Base-by-base conservation (phyloP, 2,329 filamentous ascomycete genomes). In the Ceratocystis cubensis region DNA sequence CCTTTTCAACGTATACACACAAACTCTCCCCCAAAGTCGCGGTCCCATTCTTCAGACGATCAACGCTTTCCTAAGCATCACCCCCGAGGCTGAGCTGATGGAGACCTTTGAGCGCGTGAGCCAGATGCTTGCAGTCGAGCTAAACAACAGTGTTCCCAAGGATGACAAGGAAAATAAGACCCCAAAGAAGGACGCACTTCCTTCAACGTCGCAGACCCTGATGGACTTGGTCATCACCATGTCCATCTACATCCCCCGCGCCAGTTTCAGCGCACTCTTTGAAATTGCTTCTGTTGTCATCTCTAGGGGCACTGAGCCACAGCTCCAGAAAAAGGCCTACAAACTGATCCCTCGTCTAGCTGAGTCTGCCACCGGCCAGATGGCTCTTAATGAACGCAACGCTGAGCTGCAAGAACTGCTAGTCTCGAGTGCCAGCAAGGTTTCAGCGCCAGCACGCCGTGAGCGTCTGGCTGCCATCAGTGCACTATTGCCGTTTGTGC, bases 291-390 rank as follows among this genome's bases (percentile, higher is more conserved):
- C 89, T 0, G 82, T 90, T 30, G 88, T 96, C 67, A 87, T 97
- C 70, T 86, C 88, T 74, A 89, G 87, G 73, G 82, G 88, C 66
- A 83, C 89, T 46, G 93, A 97, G 73, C 88, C 93, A 8, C 93
- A 97, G 75, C 79, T 99, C 45, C 93, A 97, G 75, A 99, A 99
- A 84, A 99, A 99, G 78, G 93, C 94, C 0, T 99, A 99, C 80
- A 97, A 97, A 79, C 83, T 99, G 64, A 95, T 99, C 63, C 93
- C 94, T 2, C 87, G 94, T 65, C 83, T 99, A 50, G 88, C 89
- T 1, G 88, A 89, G 70, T 96, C 92, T 1, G 84, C 89, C 44
- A 83, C 82, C 62, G 94, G 94, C 59, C 84, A 83, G 70, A 77
- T 80, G n/a, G 92, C 93, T 2, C 81, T 99, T 1, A 76, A 82